Evolutionary conservation across 805 yeast genomes (phyloP).

Genomic region (Saccharomycopsis fibuligera): DNA sequence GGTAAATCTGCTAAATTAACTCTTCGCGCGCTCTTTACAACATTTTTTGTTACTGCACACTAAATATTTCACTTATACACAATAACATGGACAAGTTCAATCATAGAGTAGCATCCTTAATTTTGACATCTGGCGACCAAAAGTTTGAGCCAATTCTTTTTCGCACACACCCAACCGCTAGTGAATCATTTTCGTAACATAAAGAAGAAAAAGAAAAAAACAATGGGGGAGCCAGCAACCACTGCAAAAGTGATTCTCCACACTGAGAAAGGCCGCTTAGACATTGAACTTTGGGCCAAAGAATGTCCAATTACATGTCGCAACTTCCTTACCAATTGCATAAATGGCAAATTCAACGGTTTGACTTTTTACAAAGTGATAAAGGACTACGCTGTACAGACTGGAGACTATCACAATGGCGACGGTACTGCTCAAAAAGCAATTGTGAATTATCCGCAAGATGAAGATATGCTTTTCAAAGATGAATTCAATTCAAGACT

Average conservation of each 20-base stretch:
- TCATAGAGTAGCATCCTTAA: no score
- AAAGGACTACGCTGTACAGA: conserved; percentile 27
- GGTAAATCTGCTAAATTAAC: no score
- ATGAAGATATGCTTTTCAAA: conserved; percentile 23
- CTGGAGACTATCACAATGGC: conserved; percentile 5
- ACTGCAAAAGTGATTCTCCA: conserved; percentile 49
- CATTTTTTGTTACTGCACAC: no score
- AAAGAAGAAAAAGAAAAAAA: background rate
- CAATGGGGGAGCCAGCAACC: conserved; percentile 43
- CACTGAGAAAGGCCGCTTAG: conserved; percentile 55
- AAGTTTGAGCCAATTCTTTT: no score
- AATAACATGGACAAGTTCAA: no score
- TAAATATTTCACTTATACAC: no score
- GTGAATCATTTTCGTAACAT: background rate
- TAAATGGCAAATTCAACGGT: conserved; percentile 37
- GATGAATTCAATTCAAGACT: conserved; percentile 49
- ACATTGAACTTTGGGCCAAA: conserved; percentile 62
- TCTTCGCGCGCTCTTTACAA: no score
- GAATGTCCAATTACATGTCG: conserved; percentile 49
- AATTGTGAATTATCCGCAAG: background rate
- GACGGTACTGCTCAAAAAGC: background rate
- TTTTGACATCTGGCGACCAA: no score
- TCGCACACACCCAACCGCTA: no score
- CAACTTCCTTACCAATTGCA: conserved; percentile 44
- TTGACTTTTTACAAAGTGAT: conserved; percentile 37